Conservation (phyloP, 2,329 filamentous ascomycete species). For the Calonectria naviculata region DNA sequence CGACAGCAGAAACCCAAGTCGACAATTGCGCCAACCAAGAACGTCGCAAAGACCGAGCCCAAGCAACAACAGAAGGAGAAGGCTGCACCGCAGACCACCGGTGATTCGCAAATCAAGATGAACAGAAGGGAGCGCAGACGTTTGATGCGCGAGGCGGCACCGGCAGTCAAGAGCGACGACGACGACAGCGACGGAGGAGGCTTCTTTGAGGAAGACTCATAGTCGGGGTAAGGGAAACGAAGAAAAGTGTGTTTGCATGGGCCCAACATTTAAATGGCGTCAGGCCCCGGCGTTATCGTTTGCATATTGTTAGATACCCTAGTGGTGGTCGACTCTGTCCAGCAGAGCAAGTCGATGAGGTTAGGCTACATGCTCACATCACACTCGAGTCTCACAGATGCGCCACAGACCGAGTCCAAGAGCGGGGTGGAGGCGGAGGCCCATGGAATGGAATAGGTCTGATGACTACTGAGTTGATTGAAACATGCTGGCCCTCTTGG, state of each 20-base stretch:
- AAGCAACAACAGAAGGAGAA: constrained; percentile 32
- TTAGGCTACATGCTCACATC: not conserved
- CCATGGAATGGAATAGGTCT: not conserved
- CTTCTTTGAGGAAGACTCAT: constrained; percentile 62
- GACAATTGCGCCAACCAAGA: constrained; percentile 27
- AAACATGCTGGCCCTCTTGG: not conserved
- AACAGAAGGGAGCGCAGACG: constrained; percentile 51
- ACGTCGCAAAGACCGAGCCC: constrained; percentile 30
- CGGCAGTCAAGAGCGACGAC: constrained; percentile 51
- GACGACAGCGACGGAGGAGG: constrained; percentile 65
- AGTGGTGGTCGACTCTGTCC: constrained; percentile 17
- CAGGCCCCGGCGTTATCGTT: constrained; percentile 15
- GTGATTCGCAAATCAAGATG: constrained; percentile 39
- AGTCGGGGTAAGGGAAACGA: not conserved
- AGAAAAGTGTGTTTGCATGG: constrained; percentile 13
- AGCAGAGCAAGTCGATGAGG: constrained; percentile 4
- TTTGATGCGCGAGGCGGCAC: constrained; percentile 47
- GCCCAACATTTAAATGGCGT: not conserved
- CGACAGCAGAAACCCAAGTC: constrained; percentile 29
- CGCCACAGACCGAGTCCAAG: not conserved
- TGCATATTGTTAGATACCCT: constrained; percentile 34
- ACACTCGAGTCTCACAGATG: not conserved
- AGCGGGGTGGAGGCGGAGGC: not conserved
- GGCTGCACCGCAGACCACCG: constrained; percentile 24
- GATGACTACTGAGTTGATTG: not conserved